phyloP scores from a whole-genome alignment of 148 eudicot genomes.

The Rhododendron ferrugineum region DNA sequence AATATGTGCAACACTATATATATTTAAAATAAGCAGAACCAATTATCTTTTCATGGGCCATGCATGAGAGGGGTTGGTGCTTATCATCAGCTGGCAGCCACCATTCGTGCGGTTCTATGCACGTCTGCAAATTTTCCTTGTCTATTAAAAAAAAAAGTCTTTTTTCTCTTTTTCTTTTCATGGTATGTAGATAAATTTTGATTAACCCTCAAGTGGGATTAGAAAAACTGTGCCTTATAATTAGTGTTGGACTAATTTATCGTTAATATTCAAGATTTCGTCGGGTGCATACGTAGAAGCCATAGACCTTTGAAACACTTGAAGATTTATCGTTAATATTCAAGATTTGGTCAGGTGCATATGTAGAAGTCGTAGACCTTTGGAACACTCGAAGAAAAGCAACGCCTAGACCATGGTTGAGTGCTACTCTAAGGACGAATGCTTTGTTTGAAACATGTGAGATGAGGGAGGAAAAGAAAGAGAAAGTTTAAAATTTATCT shows the following conservation, averaged over 20 bases:
- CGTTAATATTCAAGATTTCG: background rate
- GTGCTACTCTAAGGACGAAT: background rate
- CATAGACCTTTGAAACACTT: background rate
- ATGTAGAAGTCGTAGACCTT: background rate
- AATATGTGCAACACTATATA: background rate
- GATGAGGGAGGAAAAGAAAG: too few relatives aligned
- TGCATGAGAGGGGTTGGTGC: background rate
- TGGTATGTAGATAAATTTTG: too few relatives aligned
- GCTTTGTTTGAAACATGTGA: background rate
- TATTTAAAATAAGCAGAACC: background rate
- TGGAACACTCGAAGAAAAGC: background rate
- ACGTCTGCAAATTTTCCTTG: background rate
- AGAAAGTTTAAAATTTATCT: too few relatives aligned
- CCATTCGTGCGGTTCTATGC: background rate
- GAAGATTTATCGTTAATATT: background rate
- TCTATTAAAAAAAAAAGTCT: background rate
- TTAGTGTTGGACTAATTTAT: background rate
- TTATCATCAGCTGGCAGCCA: background rate
- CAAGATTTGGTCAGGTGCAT: background rate
- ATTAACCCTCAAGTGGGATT: too few relatives aligned
- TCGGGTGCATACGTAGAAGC: background rate
- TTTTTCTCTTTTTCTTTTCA: background rate
- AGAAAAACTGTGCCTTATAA: too few relatives aligned
- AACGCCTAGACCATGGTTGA: background rate
- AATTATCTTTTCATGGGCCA: background rate